These are phyloP conservation scores for Tetraselmis chui DNA, from an alignment of 139 green algal genomes.

Conservation along the genomic window DNA sequence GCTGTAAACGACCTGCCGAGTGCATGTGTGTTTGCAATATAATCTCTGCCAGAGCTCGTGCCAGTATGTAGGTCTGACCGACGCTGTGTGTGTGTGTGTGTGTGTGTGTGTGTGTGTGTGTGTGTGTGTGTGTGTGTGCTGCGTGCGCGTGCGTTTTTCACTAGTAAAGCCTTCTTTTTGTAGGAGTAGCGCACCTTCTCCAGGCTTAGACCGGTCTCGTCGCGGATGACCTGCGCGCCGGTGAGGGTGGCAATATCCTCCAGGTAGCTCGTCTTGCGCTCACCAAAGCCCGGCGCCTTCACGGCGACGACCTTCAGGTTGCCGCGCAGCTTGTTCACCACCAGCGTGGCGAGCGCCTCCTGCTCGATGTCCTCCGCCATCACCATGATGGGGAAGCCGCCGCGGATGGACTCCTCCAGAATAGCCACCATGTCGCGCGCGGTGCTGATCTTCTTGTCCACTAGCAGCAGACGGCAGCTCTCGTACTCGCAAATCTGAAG, in stretches of 20 bases:
- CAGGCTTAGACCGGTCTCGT: slow-evolving; percentile 92
- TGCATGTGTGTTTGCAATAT: no score
- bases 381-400: slow-evolving; percentile 91
- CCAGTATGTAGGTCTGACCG: no score
- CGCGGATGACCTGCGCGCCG: slow-evolving; percentile 83
- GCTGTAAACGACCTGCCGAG: no score
- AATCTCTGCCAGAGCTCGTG: no score
- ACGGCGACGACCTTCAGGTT: slow-evolving; percentile 82
- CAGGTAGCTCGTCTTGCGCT: slow-evolving; percentile 96
- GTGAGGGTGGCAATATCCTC: slow-evolving; percentile 99
- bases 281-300: slow-evolving; percentile 98
- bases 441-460: slow-evolving; percentile 99
- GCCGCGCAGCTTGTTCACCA: slow-evolving; percentile 99
- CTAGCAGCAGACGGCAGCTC: slow-evolving; percentile 85
- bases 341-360: slow-evolving; percentile 96
- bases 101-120: no score
- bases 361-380: slow-evolving; percentile 99
- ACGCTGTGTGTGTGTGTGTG: no score
- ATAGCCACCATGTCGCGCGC: slow-evolving; percentile 93
- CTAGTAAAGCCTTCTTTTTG: no score
- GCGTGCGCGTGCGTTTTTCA: no score
- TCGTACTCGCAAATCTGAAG: slow-evolving; percentile 13
- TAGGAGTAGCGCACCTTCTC: slow-evolving; percentile 91
- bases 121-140: no score
- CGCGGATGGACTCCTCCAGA: slow-evolving; percentile 86